A percentile compares a stretch with the other conserved stretches of the same genome.
Evolutionary conservation across 169 alveolate genomes (phyloP).

Genomic region (Plasmodium blacklocki): DNA sequence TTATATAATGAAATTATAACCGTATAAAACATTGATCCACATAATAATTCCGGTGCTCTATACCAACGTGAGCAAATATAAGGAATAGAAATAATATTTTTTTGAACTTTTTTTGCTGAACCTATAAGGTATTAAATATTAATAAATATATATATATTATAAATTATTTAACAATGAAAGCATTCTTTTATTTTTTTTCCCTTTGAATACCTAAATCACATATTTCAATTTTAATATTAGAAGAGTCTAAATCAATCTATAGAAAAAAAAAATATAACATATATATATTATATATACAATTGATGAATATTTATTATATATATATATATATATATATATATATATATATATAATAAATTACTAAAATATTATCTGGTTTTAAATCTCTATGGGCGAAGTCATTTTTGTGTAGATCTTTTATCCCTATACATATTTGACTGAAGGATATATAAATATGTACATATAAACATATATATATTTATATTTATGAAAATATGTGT

Average conservation of each 20-base stretch:
- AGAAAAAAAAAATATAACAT: not conserved
- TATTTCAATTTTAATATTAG: slow-evolving; percentile 78
- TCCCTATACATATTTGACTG: slow-evolving; percentile 81
- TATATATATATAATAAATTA: slow-evolving; percentile 14
- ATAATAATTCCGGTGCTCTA: slow-evolving; percentile 84
- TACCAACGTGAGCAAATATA: slow-evolving; percentile 86
- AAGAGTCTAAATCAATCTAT: slow-evolving; percentile 79
- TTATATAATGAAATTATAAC: slow-evolving; percentile 21
- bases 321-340: not conserved
- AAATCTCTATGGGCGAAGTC: slow-evolving; percentile 84
- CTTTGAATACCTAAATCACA: slow-evolving; percentile 81
- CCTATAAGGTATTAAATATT: slow-evolving; percentile 48
- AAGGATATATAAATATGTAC: not conserved
- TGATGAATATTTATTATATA: not conserved
- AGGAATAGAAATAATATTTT: slow-evolving; percentile 79
- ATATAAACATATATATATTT: not conserved
- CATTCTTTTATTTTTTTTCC: slow-evolving; percentile 17
- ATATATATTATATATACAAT: not conserved
- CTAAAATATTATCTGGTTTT: slow-evolving; percentile 85
- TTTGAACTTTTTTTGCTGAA: slow-evolving; percentile 75
- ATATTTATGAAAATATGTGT: not conserved
- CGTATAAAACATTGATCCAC: slow-evolving; percentile 82
- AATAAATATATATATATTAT: slow-evolving; percentile 21
- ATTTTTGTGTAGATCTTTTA: slow-evolving; percentile 78
- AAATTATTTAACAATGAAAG: not conserved